Percentiles rank a stretch among this genome's conserved stretches.
Evolutionary conservation across 768 basidiomycete genomes (phyloP).

Genomic region (Sporobolomyces pararoseus): DNA sequence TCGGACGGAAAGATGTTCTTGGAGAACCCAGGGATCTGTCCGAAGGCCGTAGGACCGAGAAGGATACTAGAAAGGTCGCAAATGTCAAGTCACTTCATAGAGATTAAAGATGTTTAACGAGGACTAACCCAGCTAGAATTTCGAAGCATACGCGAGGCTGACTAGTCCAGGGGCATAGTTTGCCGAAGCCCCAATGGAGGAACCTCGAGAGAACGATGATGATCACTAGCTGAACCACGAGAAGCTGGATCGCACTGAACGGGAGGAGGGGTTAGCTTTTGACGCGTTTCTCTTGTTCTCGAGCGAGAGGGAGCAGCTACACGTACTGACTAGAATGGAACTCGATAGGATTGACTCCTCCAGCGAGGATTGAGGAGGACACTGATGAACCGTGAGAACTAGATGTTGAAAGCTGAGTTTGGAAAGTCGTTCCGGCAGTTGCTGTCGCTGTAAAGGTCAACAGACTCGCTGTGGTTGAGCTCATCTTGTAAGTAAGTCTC

Average conservation of each 20-base stretch:
- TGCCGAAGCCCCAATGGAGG: constrained; percentile 52
- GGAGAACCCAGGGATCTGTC: constrained; percentile 71
- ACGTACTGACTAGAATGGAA: constrained; percentile 22
- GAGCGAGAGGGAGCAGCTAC: background rate
- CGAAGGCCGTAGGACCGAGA: constrained; percentile 60
- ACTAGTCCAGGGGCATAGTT: constrained; percentile 61
- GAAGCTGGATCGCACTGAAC: constrained; percentile 42
- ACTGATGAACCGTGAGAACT: background rate
- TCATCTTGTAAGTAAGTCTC: too few species aligned
- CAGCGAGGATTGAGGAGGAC: constrained; percentile 5
- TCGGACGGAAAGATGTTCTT: constrained; percentile 71
- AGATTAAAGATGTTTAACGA: too few species aligned
- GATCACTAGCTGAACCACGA: constrained; percentile 50
- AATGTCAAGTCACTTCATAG: too few species aligned
- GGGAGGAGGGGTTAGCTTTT: background rate
- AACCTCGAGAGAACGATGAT: constrained; percentile 76
- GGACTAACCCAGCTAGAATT: constrained; percentile 6
- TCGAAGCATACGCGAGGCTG: constrained; percentile 78
- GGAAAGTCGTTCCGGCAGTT: background rate
- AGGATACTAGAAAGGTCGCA: too few species aligned
- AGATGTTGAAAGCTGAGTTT: background rate
- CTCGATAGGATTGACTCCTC: constrained; percentile 8
- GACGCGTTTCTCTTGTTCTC: background rate
- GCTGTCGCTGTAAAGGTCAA: constrained; percentile 17
- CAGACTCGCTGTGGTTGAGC: background rate